These are phyloP conservation scores for Komagataella ulmi DNA, from an alignment of 805 yeast species.

Conservation along the genomic window DNA sequence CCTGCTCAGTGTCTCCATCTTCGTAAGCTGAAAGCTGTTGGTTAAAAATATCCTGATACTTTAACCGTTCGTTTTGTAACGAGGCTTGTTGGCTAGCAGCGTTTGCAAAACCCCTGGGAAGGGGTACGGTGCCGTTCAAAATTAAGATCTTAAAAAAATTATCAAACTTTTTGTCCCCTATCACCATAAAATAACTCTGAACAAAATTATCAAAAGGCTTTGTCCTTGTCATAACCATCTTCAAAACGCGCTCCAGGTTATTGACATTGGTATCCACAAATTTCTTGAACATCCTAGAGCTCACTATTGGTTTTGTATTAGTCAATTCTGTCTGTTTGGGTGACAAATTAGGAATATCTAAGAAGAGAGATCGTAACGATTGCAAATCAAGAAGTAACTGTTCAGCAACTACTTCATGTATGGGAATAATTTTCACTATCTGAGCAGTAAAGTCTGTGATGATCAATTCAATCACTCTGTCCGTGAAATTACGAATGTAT, in stretches of 20 bases:
- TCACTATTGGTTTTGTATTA: conserved; percentile 12
- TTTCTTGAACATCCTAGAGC: conserved; percentile 12
- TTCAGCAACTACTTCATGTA: conserved; percentile 60
- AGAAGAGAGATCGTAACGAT: conserved; percentile 41
- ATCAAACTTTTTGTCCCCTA: conserved; percentile 47
- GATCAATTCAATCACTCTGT: conserved; percentile 57
- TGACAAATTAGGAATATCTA: conserved; percentile 32
- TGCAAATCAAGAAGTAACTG: conserved; percentile 69
- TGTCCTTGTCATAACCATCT: conserved; percentile 48
- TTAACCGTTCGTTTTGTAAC: conserved; percentile 20
- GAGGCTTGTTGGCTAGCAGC: conserved; percentile 10
- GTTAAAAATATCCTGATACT: conserved; percentile 24
- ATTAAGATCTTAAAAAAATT: conserved; percentile 56
- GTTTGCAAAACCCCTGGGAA: not conserved
- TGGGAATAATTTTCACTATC: conserved; percentile 51
- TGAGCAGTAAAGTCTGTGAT: conserved; percentile 41
- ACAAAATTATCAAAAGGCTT: conserved; percentile 58
- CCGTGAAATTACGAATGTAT: conserved; percentile 62
- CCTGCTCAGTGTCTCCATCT: conserved; percentile 8
- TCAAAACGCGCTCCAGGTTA: conserved; percentile 47
- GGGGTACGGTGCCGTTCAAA: conserved; percentile 35
- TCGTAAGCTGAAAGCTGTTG: conserved; percentile 22
- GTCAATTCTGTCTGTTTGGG: conserved; percentile 15
- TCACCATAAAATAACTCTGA: conserved; percentile 47
- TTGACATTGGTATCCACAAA: conserved; percentile 10